phyloP scores from a whole-genome alignment of 495 filamentous ascomycete genomes.

The Pseudomonodictys pantanalensis region DNA sequence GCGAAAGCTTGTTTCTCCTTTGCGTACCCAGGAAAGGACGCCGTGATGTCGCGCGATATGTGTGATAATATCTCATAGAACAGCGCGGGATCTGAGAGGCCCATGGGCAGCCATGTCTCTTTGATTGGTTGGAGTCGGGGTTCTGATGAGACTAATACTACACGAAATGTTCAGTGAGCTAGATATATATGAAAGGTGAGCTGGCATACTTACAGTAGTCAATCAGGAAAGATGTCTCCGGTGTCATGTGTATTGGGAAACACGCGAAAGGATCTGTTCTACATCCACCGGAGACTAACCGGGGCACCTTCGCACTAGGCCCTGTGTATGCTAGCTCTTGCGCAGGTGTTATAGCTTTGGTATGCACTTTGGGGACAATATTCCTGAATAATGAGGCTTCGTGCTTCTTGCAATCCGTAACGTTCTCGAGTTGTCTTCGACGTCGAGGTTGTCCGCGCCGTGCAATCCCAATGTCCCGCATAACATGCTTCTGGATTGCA shows the following conservation, averaged over 20 bases:
- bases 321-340: constrained; percentile 9
- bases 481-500: constrained; percentile 16
- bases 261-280: constrained; percentile 14
- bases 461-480: constrained; percentile 15
- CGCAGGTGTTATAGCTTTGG: constrained; percentile 11
- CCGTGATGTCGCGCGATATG: constrained; percentile 6
- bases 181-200: constrained; percentile 11
- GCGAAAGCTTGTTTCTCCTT: constrained; percentile 9
- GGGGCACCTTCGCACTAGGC: constrained; percentile 3
- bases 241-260: constrained; percentile 10
- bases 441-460: constrained; percentile 8
- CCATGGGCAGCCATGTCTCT: constrained; percentile 15
- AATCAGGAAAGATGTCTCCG: constrained; percentile 12
- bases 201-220: constrained; percentile 14
- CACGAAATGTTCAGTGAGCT: constrained; percentile 7
- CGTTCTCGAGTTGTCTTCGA: constrained; percentile 8
- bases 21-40: constrained; percentile 8
- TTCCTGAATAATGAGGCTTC: constrained; percentile 13
- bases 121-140: constrained; percentile 11
- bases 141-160: constrained; percentile 13
- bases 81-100: constrained; percentile 12
- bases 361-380: constrained; percentile 10
- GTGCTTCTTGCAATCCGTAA: constrained; percentile 12
- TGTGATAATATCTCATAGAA: constrained; percentile 19
- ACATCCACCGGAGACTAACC: constrained; percentile 9